Evolutionary conservation across 2,329 filamentous ascomycete species (phyloP).

Genomic region (Cladosporium sp.): DNA sequence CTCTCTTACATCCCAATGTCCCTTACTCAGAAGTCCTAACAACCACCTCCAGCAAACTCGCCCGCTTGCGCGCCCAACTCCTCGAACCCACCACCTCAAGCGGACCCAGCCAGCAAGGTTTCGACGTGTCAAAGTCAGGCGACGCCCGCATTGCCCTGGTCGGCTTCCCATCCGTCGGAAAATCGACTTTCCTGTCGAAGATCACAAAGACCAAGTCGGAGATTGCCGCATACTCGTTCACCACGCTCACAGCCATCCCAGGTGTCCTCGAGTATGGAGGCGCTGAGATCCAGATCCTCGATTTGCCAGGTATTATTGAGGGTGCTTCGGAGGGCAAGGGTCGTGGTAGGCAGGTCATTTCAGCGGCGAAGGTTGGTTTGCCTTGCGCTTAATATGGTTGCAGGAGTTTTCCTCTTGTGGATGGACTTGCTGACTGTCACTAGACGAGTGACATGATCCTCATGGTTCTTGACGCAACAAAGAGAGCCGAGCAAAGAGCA

Average conservation of each 20-base stretch:
- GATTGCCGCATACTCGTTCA: constrained; percentile 95
- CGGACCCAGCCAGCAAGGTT: constrained; percentile 76
- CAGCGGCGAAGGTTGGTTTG: constrained; percentile 72
- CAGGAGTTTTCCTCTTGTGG: neutral
- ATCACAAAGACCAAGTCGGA: constrained; percentile 98
- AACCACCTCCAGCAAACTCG: constrained; percentile 72
- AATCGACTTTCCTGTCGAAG: constrained; percentile 98
- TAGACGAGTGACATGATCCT: constrained; percentile 91
- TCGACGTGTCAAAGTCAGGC: constrained; percentile 87
- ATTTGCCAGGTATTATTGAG: constrained; percentile 97
- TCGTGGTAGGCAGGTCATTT: constrained; percentile 92
- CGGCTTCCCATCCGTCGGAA: constrained; percentile 97
- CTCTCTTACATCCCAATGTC: neutral
- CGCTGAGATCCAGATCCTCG: constrained; percentile 95
- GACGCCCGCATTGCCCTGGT: constrained; percentile 96
- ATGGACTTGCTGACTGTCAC: neutral
- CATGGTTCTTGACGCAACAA: constrained; percentile 96
- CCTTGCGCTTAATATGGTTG: neutral
- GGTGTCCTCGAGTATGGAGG: constrained; percentile 97
- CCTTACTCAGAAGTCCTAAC: constrained; percentile 24
- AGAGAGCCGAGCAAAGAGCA: constrained; percentile 88
- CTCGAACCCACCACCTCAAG: constrained; percentile 82
- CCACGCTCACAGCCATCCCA: constrained; percentile 93
- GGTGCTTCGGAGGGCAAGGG: constrained; percentile 95
- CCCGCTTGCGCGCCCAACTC: constrained; percentile 88